Evolutionary conservation across 1,139 yeast genomes (phyloP).

Genomic region (Geotrichum restrictum): DNA sequence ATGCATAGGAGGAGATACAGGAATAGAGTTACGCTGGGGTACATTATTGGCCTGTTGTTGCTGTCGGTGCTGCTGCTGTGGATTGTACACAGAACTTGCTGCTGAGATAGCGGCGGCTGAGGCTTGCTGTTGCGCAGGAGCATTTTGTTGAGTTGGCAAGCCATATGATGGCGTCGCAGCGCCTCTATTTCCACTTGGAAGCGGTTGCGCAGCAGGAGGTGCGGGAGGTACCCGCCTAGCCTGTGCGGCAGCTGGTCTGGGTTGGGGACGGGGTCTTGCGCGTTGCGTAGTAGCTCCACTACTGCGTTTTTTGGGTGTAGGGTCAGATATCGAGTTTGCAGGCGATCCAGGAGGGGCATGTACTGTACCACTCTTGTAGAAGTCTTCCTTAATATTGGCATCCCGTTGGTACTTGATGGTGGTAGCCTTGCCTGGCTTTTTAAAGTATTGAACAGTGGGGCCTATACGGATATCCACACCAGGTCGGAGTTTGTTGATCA

Average conservation of each 20-base stretch:
- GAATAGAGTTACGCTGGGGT: slow-evolving; percentile 6
- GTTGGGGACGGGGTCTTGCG: slow-evolving; percentile 13
- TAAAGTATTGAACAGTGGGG: slow-evolving; percentile 72
- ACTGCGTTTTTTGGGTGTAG: slow-evolving; percentile 56
- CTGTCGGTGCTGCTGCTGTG: no score
- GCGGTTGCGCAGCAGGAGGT: slow-evolving; percentile 21
- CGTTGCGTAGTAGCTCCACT: not conserved
- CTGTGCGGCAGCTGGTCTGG: slow-evolving; percentile 19
- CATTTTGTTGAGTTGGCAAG: not conserved
- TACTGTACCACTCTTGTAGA: slow-evolving; percentile 84
- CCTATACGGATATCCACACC: slow-evolving; percentile 63
- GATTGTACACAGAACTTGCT: slow-evolving; percentile 14
- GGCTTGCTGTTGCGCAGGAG: not conserved
- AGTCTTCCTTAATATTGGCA: slow-evolving; percentile 58
- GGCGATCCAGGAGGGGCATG: slow-evolving; percentile 79
- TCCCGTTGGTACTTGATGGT: slow-evolving; percentile 64
- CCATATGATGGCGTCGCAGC: not conserved
- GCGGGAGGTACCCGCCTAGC: slow-evolving; percentile 21
- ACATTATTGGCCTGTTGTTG: not conserved
- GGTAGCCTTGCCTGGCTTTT: slow-evolving; percentile 79
- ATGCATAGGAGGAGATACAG: slow-evolving; percentile 7
- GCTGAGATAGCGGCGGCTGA: slow-evolving; percentile 14
- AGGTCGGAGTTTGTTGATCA: slow-evolving; percentile 60
- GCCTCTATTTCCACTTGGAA: slow-evolving; percentile 9
- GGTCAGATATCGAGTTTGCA: slow-evolving; percentile 61